Percentiles rank a stretch among this genome's conserved stretches.
Evolutionary conservation across 306 rosid genomes (phyloP).

Genomic region (Hylodesmum podocarpum): DNA sequence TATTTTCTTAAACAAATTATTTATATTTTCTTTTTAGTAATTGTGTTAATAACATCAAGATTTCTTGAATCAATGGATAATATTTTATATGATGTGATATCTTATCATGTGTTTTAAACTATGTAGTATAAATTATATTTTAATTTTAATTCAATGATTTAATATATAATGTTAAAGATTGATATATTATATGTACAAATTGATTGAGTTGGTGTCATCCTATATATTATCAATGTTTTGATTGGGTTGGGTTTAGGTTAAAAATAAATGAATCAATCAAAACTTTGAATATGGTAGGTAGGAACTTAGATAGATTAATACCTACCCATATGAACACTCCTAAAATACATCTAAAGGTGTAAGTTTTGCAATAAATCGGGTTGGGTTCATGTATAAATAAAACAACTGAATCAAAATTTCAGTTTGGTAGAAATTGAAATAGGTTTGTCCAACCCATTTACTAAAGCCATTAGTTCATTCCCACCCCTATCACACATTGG

Average conservation of each 20-base stretch:
- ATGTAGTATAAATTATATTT: neutral
- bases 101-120: neutral
- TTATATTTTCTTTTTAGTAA: neutral
- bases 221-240: neutral
- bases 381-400: neutral
- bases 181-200: neutral
- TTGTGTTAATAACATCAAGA: neutral
- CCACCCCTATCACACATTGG: neutral
- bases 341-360: neutral
- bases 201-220: neutral
- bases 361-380: neutral
- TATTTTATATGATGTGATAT: neutral
- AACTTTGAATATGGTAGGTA: neutral
- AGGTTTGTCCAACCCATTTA: neutral
- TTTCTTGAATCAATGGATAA: neutral
- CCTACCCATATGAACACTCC: neutral
- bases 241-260: neutral
- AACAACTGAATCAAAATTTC: neutral
- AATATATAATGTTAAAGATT: neutral
- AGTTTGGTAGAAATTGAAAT: neutral
- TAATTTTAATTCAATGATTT: neutral
- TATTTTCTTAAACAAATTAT: neutral
- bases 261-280: neutral
- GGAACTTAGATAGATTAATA: neutral
- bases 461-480: neutral